Conservation (phyloP, 2,329 filamentous ascomycete species). For the Fusarium tanahbumbuense region DNA sequence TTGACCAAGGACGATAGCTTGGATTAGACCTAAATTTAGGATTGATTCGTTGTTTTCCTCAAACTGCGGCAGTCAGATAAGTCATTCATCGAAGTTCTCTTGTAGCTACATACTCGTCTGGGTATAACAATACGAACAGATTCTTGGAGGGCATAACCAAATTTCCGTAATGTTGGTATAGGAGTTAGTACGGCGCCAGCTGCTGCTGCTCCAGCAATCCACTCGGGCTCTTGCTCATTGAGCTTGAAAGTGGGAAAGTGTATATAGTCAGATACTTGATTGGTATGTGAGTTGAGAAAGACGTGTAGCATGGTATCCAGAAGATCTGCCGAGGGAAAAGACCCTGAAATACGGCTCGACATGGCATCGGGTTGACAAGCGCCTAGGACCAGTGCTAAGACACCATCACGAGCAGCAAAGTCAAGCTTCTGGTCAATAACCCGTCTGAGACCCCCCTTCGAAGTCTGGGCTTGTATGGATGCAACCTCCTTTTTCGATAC, state of each 20-base stretch:
- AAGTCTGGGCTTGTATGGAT: slow-evolving; percentile 54
- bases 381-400: slow-evolving; percentile 72
- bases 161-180: slow-evolving; percentile 67
- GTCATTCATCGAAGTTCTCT: not conserved
- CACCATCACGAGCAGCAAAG: slow-evolving; percentile 66
- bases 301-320: slow-evolving; percentile 72
- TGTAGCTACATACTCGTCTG: slow-evolving; percentile 43
- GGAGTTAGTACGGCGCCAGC: slow-evolving; percentile 70
- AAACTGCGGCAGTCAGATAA: slow-evolving; percentile 51
- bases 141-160: slow-evolving; percentile 68
- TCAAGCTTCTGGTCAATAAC: slow-evolving; percentile 59
- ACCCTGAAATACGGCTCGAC: slow-evolving; percentile 65
- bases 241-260: slow-evolving; percentile 70
- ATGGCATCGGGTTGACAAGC: slow-evolving; percentile 64
- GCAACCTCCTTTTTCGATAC: slow-evolving; percentile 55
- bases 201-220: slow-evolving; percentile 69
- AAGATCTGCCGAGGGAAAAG: slow-evolving; percentile 70
- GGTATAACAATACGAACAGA: slow-evolving; percentile 58
- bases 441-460: slow-evolving; percentile 53
- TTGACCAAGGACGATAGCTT: slow-evolving; percentile 61
- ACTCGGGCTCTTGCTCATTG: slow-evolving; percentile 66
- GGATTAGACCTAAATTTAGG: slow-evolving; percentile 60
- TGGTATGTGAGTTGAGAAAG: slow-evolving; percentile 67
- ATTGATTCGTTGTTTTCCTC: slow-evolving; percentile 62
- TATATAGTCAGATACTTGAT: slow-evolving; percentile 69